A percentile compares a stretch with the other conserved stretches of the same genome.
Conservation (phyloP, 2,329 filamentous ascomycete species). For the Trichophyton equinum region DNA sequence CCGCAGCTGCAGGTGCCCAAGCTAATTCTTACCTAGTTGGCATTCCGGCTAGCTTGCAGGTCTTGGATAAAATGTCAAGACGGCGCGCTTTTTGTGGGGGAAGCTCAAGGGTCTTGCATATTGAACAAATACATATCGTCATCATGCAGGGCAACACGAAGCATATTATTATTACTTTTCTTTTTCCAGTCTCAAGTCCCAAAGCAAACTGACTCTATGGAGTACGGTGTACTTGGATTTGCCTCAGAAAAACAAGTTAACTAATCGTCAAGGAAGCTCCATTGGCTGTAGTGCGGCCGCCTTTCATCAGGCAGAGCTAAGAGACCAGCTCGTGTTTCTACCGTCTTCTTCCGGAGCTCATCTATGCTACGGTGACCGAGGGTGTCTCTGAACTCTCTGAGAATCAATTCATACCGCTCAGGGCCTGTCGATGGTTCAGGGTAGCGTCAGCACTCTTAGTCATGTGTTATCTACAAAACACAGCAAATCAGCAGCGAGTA, state of each 20-base stretch:
- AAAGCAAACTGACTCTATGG: not conserved
- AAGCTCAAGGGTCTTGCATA: not conserved
- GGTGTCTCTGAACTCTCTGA: not conserved
- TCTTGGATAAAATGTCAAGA: not conserved
- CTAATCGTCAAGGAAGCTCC: constrained; percentile 7
- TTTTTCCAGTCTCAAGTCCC: not conserved
- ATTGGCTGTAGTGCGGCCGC: not conserved
- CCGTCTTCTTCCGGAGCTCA: constrained; percentile 1
- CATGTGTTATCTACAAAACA: no score
- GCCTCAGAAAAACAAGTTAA: not conserved
- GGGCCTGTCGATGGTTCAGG: not conserved
- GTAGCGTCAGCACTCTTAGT: not conserved
- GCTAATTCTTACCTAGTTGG: not conserved
- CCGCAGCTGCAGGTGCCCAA: not conserved
- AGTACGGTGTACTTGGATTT: not conserved
- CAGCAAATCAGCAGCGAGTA: not conserved
- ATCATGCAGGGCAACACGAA: not conserved
- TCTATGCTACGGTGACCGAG: constrained; percentile 5
- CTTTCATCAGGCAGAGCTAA: constrained; percentile 6
- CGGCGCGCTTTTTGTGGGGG: not conserved
- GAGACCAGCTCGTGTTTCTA: constrained; percentile 4
- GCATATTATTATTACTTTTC: not conserved
- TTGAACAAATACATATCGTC: not conserved
- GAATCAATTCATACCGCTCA: constrained; percentile 5
- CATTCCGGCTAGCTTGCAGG: not conserved